Base-by-base conservation (phyloP, 768 basidiomycete species). In the Basidioascus undulatus region DNA sequence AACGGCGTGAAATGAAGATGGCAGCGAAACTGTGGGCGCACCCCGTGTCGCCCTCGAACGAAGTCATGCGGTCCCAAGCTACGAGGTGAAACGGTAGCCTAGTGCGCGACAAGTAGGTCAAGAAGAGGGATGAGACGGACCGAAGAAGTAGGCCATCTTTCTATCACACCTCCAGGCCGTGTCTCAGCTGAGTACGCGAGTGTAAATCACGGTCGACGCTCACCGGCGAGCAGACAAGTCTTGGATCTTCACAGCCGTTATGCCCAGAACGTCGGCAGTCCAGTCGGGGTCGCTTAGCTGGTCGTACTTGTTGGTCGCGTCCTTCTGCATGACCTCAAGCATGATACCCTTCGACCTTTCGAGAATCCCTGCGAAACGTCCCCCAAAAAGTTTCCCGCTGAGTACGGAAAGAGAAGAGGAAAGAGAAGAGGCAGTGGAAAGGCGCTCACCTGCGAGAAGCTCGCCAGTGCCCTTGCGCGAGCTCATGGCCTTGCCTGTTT, bases 201-300 rank as follows among this genome's bases (percentile, higher is more conserved):
- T n/a, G n/a, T n/a, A n/a, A n/a, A n/a, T n/a, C n/a, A n/a, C n/a
- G n/a, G n/a, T n/a, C n/a, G n/a, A 30, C 6, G 49, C 70, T 33
- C 47, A 84, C 84, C 84, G 65, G 57, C 83, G 89, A 12, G 82
- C 83, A 33, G 77, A 69, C 83, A 89, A 86, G 55, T 92, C 86
- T 59, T 98, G 92, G 44, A 98, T 86, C 64, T 94, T 96, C 49
- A 98, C 76, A 3, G 83, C 84, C 0, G 83, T 79, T 51, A 92
- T 83, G 18, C 87, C 92, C 35, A 94, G 74, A 57, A 92, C 79
- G 47, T 67, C 65, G 43, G 71, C 69, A 34, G 75, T 76, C 35
- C 58, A 61, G 53, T 80, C 76, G 1, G 89, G 87, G 57, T 98
- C 72, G 52, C 81, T 80, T 28, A 98, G 68, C 20, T 75, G 72